These are phyloP conservation scores for Chamaecrista fasciculata DNA, from an alignment of 306 rosid genomes.

Conservation along the genomic window DNA sequence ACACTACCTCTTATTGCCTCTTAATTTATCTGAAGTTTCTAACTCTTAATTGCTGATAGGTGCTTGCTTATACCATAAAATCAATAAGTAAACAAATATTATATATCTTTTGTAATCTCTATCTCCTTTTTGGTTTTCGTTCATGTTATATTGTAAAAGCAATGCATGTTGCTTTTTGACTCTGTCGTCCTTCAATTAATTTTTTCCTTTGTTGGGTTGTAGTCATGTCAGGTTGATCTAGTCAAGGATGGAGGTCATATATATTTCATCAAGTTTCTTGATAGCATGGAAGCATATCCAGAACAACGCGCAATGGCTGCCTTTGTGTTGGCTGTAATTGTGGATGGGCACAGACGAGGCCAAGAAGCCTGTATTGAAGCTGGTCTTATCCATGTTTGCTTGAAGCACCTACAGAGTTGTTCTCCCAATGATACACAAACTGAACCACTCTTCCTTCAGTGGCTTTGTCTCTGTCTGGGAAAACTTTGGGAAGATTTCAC, in stretches of 20 bases:
- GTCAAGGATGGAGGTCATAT: constrained; percentile 95
- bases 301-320: constrained; percentile 99
- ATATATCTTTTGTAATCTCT: neutral
- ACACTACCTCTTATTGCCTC: neutral
- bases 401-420: constrained; percentile 86
- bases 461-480: constrained; percentile 98
- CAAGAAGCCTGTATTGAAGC: constrained; percentile 95
- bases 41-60: neutral
- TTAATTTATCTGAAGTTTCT: constrained; percentile 4
- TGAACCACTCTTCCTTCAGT: constrained; percentile 96
- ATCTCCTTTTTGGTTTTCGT: neutral
- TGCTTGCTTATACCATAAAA: neutral
- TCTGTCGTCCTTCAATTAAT: too few species aligned
- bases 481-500: constrained; percentile 91
- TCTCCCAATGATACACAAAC: constrained; percentile 76
- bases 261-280: constrained; percentile 94
- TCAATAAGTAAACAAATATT: constrained; percentile 7
- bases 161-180: too few species aligned
- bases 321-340: constrained; percentile 94
- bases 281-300: constrained; percentile 86
- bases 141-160: too few species aligned
- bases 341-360: constrained; percentile 92
- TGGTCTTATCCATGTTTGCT: constrained; percentile 76
- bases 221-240: constrained; percentile 99
- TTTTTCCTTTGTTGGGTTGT: constrained; percentile 42